Percentiles rank a stretch among this genome's conserved stretches.
Conservation (phyloP, 345 rosid species). For the Conringia planisiliqua region DNA sequence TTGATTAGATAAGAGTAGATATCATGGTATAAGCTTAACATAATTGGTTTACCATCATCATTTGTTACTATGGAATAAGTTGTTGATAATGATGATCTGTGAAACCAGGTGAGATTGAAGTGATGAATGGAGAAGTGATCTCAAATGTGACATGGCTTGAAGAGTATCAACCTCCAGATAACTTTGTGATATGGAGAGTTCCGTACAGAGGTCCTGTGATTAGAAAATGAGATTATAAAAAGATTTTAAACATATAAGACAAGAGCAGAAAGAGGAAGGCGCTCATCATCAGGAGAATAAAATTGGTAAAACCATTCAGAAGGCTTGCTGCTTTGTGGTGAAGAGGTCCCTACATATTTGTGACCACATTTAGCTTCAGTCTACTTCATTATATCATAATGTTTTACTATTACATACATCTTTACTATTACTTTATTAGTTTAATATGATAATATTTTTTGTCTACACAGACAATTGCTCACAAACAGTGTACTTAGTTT, state of each 20-base stretch:
- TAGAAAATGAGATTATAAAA: constrained; percentile 47
- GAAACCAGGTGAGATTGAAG: constrained; percentile 57
- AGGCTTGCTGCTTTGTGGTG: constrained; percentile 15
- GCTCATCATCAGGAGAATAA: constrained; percentile 15
- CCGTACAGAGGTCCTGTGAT: constrained; percentile 74
- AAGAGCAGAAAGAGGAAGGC: neutral
- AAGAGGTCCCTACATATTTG: constrained; percentile 18
- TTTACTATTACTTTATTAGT: neutral
- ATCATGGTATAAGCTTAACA: neutral
- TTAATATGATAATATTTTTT: neutral
- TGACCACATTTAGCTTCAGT: constrained; percentile 11
- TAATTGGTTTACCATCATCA: neutral
- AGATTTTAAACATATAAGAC: neutral
- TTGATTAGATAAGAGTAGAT: constrained; percentile 2
- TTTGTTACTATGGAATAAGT: neutral
- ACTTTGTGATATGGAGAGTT: constrained; percentile 76
- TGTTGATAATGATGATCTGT: constrained; percentile 9
- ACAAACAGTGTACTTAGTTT: constrained; percentile 5
- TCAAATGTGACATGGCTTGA: constrained; percentile 77
- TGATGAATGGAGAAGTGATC: constrained; percentile 51
- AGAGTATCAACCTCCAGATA: constrained; percentile 86
- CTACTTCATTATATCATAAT: constrained; percentile 14
- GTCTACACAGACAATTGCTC: neutral
- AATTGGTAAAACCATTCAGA: constrained; percentile 1
- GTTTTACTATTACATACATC: constrained; percentile 16